These are phyloP conservation scores for Ustilago lituana DNA, from an alignment of 1,284 basidiomycete genomes.

Conservation along the genomic window DNA sequence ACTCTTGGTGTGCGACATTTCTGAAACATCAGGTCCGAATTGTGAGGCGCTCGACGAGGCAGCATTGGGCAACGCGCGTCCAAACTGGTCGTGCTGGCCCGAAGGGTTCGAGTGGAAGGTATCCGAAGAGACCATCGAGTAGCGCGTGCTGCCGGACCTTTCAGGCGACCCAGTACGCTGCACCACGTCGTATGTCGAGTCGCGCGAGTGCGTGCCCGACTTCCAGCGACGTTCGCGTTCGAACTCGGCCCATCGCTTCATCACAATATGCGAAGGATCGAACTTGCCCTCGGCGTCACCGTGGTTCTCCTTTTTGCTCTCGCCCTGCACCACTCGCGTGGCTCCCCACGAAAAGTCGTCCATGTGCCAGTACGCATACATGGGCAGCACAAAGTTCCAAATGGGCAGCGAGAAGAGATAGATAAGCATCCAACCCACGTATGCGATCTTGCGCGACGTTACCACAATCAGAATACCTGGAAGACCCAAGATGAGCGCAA, in stretches of 20 bases:
- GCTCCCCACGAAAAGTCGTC: conserved; percentile 69
- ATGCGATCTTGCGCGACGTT: conserved; percentile 68
- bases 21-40: conserved; percentile 37
- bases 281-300: conserved; percentile 79
- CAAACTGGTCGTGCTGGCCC: conserved; percentile 44
- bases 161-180: conserved; percentile 57
- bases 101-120: conserved; percentile 58
- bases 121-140: conserved; percentile 57
- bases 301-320: conserved; percentile 62
- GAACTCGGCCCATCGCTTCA: conserved; percentile 99
- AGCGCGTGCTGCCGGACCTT: conserved; percentile 56
- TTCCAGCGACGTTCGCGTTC: conserved; percentile 95
- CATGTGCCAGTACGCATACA: conserved; percentile 69
- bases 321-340: conserved; percentile 67
- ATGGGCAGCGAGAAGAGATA: conserved; percentile 69
- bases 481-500: conserved; percentile 69
- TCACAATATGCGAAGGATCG: conserved; percentile 93
- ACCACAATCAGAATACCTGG: conserved; percentile 69
- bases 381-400: conserved; percentile 69
- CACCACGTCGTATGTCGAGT: conserved; percentile 75
- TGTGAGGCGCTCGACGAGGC: conserved; percentile 28
- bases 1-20: conserved; percentile 52
- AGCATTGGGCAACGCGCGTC: conserved; percentile 36
- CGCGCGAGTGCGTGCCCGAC: conserved; percentile 82
- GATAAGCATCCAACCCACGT: conserved; percentile 70